Percentiles rank a stretch among this genome's conserved stretches.
These are phyloP conservation scores for Solanum pennellii DNA, from an alignment of 257 asterid genomes.

Conservation along the genomic window DNA sequence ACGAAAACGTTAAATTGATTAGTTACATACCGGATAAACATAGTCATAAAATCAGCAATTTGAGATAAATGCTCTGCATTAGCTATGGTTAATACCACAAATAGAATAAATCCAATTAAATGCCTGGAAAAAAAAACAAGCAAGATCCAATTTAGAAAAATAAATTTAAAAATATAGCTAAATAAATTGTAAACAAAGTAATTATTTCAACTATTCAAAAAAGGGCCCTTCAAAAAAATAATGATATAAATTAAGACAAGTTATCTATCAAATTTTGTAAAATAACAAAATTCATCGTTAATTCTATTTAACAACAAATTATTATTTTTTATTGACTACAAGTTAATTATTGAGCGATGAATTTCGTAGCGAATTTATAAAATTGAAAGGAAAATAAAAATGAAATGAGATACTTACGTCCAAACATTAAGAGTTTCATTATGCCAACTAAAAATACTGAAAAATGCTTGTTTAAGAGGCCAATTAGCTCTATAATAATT, in stretches of 20 bases:
- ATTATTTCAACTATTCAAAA: neutral
- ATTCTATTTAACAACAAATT: neutral
- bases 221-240: too few species aligned
- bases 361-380: neutral
- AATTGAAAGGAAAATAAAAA: neutral
- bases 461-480: constrained; percentile 69
- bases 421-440: constrained; percentile 95
- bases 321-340: neutral
- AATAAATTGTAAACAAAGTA: neutral
- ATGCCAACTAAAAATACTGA: constrained; percentile 88
- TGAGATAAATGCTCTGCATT: constrained; percentile 52
- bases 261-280: neutral
- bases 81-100: constrained; percentile 61
- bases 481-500: constrained; percentile 72
- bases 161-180: neutral
- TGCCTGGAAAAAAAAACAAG: constrained; percentile 40
- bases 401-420: constrained; percentile 51
- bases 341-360: neutral
- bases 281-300: neutral
- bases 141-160: neutral
- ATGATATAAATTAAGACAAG: too few species aligned
- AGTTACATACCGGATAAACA: constrained; percentile 48
- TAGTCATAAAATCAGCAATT: constrained; percentile 58
- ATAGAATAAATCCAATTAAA: constrained; percentile 65
- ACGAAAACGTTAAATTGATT: neutral